Evolutionary conservation across 805 yeast species (phyloP).

Genomic region (Yarrowia yakushimensis): DNA sequence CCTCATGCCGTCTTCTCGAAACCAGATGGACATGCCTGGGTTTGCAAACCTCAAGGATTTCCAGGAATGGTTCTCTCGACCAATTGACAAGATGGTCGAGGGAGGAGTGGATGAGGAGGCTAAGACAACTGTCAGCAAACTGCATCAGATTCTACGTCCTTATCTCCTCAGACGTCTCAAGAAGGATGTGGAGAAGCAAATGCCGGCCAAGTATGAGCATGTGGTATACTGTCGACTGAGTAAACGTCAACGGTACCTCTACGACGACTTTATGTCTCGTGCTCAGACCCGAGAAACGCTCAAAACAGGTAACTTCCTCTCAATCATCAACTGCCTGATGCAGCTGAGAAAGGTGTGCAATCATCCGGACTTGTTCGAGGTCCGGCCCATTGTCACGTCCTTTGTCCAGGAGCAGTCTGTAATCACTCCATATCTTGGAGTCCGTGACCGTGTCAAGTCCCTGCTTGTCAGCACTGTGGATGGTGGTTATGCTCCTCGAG

Average conservation of each 20-base stretch:
- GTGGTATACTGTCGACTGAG: constrained; percentile 87
- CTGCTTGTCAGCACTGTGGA: constrained; percentile 32
- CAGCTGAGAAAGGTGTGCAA: constrained; percentile 95
- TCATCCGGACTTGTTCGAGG: constrained; percentile 95
- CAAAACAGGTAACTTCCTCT: constrained; percentile 89
- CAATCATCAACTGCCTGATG: constrained; percentile 96
- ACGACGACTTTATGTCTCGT: constrained; percentile 96
- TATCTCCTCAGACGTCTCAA: constrained; percentile 86
- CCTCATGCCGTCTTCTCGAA: constrained; percentile 84
- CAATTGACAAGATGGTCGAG: constrained; percentile 89
- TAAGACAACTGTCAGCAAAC: constrained; percentile 73
- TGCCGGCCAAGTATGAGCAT: constrained; percentile 98
- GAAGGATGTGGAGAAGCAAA: constrained; percentile 95
- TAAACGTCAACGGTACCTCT: constrained; percentile 83
- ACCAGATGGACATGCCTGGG: constrained; percentile 70
- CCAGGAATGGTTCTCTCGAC: constrained; percentile 98
- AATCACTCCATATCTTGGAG: constrained; percentile 45
- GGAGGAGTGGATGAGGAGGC: constrained; percentile 67
- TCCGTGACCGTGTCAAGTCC: constrained; percentile 43
- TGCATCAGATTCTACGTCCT: constrained; percentile 92
- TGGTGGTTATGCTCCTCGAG: constrained; percentile 32
- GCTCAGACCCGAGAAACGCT: constrained; percentile 93
- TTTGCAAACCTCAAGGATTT: constrained; percentile 95
- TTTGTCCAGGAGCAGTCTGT: constrained; percentile 71
- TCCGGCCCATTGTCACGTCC: constrained; percentile 89